These are phyloP conservation scores for Gastrodia elata DNA, from an alignment of 106 monocot genomes.

Conservation along the genomic window DNA sequence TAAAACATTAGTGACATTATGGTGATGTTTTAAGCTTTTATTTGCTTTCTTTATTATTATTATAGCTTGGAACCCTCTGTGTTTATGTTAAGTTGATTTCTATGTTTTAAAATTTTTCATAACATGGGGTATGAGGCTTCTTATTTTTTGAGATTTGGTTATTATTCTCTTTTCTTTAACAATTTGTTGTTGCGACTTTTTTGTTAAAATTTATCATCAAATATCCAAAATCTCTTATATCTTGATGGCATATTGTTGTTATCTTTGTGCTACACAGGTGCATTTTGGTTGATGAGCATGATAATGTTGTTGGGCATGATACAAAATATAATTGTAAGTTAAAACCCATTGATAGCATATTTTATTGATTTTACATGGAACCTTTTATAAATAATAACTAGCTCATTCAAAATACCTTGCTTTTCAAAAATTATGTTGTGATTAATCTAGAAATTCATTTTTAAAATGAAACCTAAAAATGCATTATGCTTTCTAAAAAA, in stretches of 20 bases:
- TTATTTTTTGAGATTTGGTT: too few relatives aligned
- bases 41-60: background rate
- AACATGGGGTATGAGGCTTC: background rate
- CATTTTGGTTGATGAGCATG: slow-evolving; percentile 93
- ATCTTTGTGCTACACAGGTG: slow-evolving; percentile 40
- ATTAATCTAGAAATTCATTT: background rate
- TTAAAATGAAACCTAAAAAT: background rate
- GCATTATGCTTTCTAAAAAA: background rate
- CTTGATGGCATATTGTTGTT: too few relatives aligned
- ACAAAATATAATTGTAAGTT: slow-evolving; percentile 95
- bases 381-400: too few relatives aligned
- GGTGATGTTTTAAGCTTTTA: background rate
- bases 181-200: too few relatives aligned
- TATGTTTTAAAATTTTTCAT: background rate
- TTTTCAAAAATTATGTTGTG: background rate
- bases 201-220: too few relatives aligned
- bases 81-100: background rate
- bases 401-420: too few relatives aligned
- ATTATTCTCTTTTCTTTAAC: too few relatives aligned
- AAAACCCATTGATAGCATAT: background rate
- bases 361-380: background rate
- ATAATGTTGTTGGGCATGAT: slow-evolving; percentile 83
- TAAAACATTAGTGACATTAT: background rate
- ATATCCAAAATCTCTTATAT: too few relatives aligned
- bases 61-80: background rate